Conservation (phyloP, 768 basidiomycete genomes). For the Suillus subalutaceus region DNA sequence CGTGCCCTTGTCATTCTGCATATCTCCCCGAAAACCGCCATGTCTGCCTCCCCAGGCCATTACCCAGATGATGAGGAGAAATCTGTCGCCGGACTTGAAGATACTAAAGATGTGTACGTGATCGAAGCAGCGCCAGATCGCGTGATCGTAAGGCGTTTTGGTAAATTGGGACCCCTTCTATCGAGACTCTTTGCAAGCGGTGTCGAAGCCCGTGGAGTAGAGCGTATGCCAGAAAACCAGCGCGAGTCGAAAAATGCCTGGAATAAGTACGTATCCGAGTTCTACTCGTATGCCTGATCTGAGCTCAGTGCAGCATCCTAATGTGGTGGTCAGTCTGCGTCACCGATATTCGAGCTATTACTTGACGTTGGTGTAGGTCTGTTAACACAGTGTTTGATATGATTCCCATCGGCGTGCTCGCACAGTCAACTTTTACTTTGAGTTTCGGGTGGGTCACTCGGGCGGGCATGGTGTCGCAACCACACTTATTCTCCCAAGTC, state of each 20-base stretch:
- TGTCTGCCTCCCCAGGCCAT: background rate
- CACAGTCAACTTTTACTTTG: conserved; percentile 49
- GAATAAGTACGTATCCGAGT: conserved; percentile 40
- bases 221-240: conserved; percentile 54
- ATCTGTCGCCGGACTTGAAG: background rate
- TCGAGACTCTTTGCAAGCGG: conserved; percentile 47
- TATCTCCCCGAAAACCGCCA: background rate
- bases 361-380: conserved; percentile 34
- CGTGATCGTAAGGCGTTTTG: conserved; percentile 33
- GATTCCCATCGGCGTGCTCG: conserved; percentile 54
- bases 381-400: conserved; percentile 51
- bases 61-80: conserved; percentile 26
- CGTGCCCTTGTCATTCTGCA: background rate
- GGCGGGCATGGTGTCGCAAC: background rate
- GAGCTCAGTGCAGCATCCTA: conserved; percentile 33
- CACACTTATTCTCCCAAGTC: conserved; percentile 28
- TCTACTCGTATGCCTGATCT: conserved; percentile 9
- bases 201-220: conserved; percentile 57
- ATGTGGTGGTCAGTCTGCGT: conserved; percentile 44
- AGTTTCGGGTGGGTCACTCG: conserved; percentile 43
- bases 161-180: conserved; percentile 33
- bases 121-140: conserved; percentile 31
- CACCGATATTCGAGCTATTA: too few relatives aligned
- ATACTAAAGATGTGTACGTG: background rate
- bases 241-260: conserved; percentile 45